Conservation (phyloP, 2,329 filamentous ascomycete species). For the Claviceps africana region DNA sequence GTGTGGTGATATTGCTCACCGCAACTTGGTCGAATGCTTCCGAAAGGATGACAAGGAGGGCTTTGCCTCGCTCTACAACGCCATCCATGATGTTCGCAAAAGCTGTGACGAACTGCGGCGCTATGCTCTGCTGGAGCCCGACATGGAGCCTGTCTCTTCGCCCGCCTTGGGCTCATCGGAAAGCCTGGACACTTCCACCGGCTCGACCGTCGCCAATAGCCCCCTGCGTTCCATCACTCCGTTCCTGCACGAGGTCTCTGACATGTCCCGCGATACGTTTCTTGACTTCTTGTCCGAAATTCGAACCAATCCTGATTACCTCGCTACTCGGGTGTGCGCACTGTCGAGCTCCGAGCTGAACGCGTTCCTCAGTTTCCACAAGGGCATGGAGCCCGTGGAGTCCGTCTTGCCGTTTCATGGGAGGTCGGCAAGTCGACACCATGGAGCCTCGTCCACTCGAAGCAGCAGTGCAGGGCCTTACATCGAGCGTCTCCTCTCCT, state of each 20-base stretch:
- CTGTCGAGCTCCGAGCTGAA: slow-evolving; percentile 65
- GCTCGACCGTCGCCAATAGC: slow-evolving; percentile 24
- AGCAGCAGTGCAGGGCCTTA: slow-evolving; percentile 38
- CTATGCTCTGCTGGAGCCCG: slow-evolving; percentile 58
- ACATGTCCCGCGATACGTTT: slow-evolving; percentile 59
- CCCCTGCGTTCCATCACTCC: slow-evolving; percentile 31
- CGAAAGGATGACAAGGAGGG: slow-evolving; percentile 64
- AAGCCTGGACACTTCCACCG: slow-evolving; percentile 32
- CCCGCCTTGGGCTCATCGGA: slow-evolving; percentile 30
- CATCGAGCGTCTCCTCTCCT: slow-evolving; percentile 73
- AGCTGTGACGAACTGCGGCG: slow-evolving; percentile 60
- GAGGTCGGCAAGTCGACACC: slow-evolving; percentile 31
- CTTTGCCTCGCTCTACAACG: slow-evolving; percentile 62
- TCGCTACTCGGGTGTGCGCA: slow-evolving; percentile 67
- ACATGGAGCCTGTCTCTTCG: slow-evolving; percentile 46
- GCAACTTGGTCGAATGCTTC: slow-evolving; percentile 65
- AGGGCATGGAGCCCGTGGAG: slow-evolving; percentile 66
- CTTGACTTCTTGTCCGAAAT: slow-evolving; percentile 69
- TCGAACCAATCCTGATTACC: slow-evolving; percentile 73
- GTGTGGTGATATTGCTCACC: slow-evolving; percentile 60
- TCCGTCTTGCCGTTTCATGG: slow-evolving; percentile 63
- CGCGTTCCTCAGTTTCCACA: slow-evolving; percentile 63
- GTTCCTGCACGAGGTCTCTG: slow-evolving; percentile 60
- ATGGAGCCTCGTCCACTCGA: slow-evolving; percentile 30
- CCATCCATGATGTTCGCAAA: slow-evolving; percentile 64